Conservation (phyloP, 2,329 filamentous ascomycete genomes). For the Ascochyta pisi region DNA sequence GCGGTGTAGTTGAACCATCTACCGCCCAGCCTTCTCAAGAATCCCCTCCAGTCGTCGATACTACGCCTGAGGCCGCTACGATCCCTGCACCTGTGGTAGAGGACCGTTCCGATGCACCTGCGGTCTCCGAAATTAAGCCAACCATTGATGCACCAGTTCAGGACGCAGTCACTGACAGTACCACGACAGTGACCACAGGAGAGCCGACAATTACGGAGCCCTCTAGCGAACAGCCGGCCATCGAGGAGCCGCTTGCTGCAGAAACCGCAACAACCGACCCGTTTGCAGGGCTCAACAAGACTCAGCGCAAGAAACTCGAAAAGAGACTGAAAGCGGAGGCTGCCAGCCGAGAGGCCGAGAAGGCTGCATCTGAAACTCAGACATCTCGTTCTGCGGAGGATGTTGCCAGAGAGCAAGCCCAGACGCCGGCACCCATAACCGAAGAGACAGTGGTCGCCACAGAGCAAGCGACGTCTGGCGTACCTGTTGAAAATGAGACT, state of each 20-base stretch:
- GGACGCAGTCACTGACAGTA: no score
- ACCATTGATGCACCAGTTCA: no score
- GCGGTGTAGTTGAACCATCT: no score
- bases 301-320: constrained; percentile 31
- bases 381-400: background rate
- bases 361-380: background rate
- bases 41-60: no score
- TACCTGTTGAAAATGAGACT: background rate
- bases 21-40: no score
- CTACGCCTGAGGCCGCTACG: no score
- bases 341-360: constrained; percentile 4
- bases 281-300: constrained; percentile 14
- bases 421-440: background rate
- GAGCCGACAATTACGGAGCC: no score
- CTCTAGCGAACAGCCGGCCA: no score
- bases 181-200: no score
- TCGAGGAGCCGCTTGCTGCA: background rate
- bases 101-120: no score
- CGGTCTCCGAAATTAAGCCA: no score
- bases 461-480: background rate
- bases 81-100: no score
- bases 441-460: background rate
- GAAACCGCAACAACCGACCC: background rate
- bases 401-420: background rate
- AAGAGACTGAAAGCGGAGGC: constrained; percentile 25